Evolutionary conservation across 805 yeast species (phyloP).

Genomic region (Starmerella kuoi): DNA sequence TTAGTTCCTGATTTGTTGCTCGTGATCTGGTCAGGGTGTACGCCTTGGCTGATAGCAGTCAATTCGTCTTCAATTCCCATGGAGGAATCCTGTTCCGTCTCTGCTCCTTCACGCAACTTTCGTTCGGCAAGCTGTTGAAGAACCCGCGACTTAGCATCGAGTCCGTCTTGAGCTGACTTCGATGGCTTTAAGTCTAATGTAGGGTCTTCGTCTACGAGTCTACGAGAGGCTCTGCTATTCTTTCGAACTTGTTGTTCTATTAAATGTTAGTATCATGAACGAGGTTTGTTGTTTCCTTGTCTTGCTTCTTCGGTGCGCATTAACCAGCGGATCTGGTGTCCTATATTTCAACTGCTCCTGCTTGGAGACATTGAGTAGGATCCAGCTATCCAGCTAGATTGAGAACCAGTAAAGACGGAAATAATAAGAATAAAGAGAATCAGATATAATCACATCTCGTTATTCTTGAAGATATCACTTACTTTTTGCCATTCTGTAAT

Average conservation of each 20-base stretch:
- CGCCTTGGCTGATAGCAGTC: slow-evolving; percentile 13
- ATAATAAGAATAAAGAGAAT: too few relatives aligned
- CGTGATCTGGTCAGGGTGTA: slow-evolving; percentile 8
- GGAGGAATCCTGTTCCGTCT: background rate
- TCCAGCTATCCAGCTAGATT: too few relatives aligned
- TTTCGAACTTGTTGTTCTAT: slow-evolving; percentile 7
- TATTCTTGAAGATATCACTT: too few relatives aligned
- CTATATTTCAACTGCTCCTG: too few relatives aligned
- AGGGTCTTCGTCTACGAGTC: slow-evolving; percentile 9
- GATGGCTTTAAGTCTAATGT: slow-evolving; percentile 5
- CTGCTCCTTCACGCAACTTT: slow-evolving; percentile 9
- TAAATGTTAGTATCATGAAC: slow-evolving; percentile 1
- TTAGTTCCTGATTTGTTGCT: background rate
- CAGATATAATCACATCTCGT: too few relatives aligned
- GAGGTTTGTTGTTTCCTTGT: too few relatives aligned
- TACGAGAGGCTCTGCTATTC: slow-evolving; percentile 21
- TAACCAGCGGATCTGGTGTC: too few relatives aligned
- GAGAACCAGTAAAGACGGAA: too few relatives aligned
- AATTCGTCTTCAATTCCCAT: slow-evolving; percentile 14
- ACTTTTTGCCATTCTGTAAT: too few relatives aligned
- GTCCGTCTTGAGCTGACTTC: background rate
- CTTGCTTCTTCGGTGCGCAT: too few relatives aligned
- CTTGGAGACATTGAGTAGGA: too few relatives aligned
- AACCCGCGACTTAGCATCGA: slow-evolving; percentile 13
- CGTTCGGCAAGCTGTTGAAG: slow-evolving; percentile 17